Evolutionary conservation across 768 basidiomycete genomes (phyloP).

Genomic region (Chalciporus sphaerocephalus): DNA sequence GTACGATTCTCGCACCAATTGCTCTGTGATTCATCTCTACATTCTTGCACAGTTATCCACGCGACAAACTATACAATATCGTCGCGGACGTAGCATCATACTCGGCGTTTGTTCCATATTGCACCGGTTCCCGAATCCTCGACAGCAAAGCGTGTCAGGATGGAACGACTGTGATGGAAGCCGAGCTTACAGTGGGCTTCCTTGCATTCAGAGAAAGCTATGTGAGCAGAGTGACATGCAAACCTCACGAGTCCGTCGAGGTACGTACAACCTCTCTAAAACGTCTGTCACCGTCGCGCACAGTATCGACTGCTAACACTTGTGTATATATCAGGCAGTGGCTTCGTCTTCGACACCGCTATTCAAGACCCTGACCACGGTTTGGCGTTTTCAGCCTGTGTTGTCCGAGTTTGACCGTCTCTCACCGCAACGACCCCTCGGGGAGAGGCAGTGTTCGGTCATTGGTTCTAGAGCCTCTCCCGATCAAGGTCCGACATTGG

Average conservation of each 20-base stretch:
- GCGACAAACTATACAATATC: slow-evolving; percentile 73
- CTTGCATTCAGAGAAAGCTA: slow-evolving; percentile 85
- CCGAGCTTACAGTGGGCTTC: slow-evolving; percentile 86
- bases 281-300: slow-evolving; percentile 3
- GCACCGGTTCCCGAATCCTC: slow-evolving; percentile 68
- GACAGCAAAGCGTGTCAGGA: slow-evolving; percentile 23
- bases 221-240: slow-evolving; percentile 76
- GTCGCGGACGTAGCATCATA: slow-evolving; percentile 89
- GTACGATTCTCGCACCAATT: slow-evolving; percentile 47
- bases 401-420: slow-evolving; percentile 40
- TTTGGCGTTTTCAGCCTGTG: slow-evolving; percentile 70
- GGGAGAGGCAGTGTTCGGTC: neutral
- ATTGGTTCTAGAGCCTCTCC: neutral
- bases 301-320: slow-evolving; percentile 6
- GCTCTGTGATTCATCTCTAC: slow-evolving; percentile 8
- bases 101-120: slow-evolving; percentile 84
- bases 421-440: slow-evolving; percentile 8
- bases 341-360: slow-evolving; percentile 68
- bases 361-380: slow-evolving; percentile 66
- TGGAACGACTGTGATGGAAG: slow-evolving; percentile 56
- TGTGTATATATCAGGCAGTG: slow-evolving; percentile 48
- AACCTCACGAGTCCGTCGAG: slow-evolving; percentile 73
- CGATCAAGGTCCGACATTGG: slow-evolving; percentile 57
- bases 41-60: slow-evolving; percentile 57
- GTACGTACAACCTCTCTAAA: slow-evolving; percentile 40